Conservation (phyloP, 2,329 filamentous ascomycete genomes). For the Aspergillus bombycis region DNA sequence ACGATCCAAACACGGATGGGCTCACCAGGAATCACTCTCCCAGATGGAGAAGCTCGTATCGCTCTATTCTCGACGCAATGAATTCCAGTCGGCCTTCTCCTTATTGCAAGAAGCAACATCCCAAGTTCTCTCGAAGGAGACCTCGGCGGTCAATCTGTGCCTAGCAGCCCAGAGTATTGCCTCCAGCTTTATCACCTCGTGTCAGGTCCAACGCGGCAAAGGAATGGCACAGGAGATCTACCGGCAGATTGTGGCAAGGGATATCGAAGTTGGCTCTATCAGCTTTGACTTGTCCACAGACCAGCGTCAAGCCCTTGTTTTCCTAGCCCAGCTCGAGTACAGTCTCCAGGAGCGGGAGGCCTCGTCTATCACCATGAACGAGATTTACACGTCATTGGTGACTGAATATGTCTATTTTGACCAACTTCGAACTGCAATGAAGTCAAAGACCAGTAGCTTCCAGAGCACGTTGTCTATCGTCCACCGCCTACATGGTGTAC, state of each 20-base stretch:
- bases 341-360: constrained; percentile 29
- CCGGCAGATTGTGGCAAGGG: constrained; percentile 43
- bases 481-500: constrained; percentile 37
- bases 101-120: constrained; percentile 40
- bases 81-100: constrained; percentile 32
- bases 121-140: constrained; percentile 39
- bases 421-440: constrained; percentile 41
- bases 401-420: constrained; percentile 48
- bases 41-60: constrained; percentile 41
- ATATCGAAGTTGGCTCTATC: constrained; percentile 35
- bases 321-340: constrained; percentile 52
- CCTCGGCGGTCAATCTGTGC: constrained; percentile 32
- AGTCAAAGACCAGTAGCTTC: constrained; percentile 42
- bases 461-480: constrained; percentile 39
- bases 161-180: constrained; percentile 42
- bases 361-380: constrained; percentile 39
- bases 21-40: constrained; percentile 43
- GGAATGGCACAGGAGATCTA: constrained; percentile 43
- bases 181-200: constrained; percentile 38
- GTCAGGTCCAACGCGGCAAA: constrained; percentile 36
- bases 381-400: constrained; percentile 49
- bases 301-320: constrained; percentile 39
- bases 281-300: constrained; percentile 37
- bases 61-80: constrained; percentile 38
- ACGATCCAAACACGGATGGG: constrained; percentile 41